Conservation (phyloP, 768 basidiomycete species). For the Pluteus cervinus region DNA sequence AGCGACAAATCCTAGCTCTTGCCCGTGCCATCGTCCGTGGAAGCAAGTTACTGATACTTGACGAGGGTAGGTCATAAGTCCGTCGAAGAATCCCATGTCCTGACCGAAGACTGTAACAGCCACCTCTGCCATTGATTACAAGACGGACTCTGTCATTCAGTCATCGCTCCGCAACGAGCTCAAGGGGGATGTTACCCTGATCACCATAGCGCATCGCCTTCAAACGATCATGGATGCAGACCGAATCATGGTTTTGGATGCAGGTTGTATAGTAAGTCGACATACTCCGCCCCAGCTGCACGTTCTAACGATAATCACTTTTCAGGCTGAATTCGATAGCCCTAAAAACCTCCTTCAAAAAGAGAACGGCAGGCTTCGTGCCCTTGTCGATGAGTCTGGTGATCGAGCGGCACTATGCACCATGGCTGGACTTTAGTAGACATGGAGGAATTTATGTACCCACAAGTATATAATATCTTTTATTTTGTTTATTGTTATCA, state of each 20-base stretch:
- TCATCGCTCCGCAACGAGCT: conserved; percentile 61
- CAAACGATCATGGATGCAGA: conserved; percentile 62
- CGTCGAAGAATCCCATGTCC: conserved; percentile 14
- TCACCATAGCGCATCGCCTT: conserved; percentile 64
- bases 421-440: too few species aligned
- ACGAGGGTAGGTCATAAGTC: conserved; percentile 46
- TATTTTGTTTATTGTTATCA: conserved; percentile 11
- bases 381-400: conserved; percentile 53
- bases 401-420: conserved; percentile 43
- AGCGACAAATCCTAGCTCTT: conserved; percentile 61
- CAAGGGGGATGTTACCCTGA: conserved; percentile 46
- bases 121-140: conserved; percentile 47
- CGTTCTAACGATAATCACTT: too few species aligned
- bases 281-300: too few species aligned
- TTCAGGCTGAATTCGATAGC: too few species aligned
- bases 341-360: too few species aligned
- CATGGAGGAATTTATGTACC: too few species aligned
- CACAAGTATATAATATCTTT: conserved; percentile 21
- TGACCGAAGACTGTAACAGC: conserved; percentile 19
- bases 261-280: too few species aligned
- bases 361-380: too few species aligned
- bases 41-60: conserved; percentile 51
- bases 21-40: conserved; percentile 49
- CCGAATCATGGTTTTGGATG: conserved; percentile 43
- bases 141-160: conserved; percentile 66